Conservation (phyloP, 257 asterid species). For the Ballota nigra region DNA sequence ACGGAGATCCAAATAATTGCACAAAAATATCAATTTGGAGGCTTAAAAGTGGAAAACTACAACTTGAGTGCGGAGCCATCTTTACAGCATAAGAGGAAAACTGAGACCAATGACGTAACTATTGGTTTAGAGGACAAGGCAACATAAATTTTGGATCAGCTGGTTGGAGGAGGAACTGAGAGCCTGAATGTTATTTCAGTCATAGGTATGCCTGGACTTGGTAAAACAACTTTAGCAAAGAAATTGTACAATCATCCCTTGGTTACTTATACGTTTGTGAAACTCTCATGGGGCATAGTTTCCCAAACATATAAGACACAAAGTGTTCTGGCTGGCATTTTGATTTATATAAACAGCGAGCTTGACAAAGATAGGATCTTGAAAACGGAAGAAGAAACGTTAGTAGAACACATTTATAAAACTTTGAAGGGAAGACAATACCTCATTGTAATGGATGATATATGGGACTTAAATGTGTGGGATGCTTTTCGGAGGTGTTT, state of each 20-base stretch:
- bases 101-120: background rate
- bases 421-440: background rate
- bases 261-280: background rate
- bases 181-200: conserved; percentile 20
- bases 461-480: conserved; percentile 36
- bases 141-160: background rate
- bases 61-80: background rate
- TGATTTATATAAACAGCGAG: background rate
- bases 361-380: background rate
- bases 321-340: background rate
- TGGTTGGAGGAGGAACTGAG: background rate
- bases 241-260: background rate
- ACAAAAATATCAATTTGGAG: background rate
- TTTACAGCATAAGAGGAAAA: background rate
- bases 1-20: background rate
- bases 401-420: background rate
- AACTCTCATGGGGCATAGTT: background rate
- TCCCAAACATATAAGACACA: background rate
- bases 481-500: background rate
- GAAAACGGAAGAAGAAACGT: background rate
- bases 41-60: background rate
- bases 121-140: conserved; percentile 23
- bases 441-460: conserved; percentile 42
- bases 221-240: background rate
- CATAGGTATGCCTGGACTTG: conserved; percentile 15